Evolutionary conservation across 2,329 filamentous ascomycete species (phyloP).

Genomic region (Trichoderma pleuroti): DNA sequence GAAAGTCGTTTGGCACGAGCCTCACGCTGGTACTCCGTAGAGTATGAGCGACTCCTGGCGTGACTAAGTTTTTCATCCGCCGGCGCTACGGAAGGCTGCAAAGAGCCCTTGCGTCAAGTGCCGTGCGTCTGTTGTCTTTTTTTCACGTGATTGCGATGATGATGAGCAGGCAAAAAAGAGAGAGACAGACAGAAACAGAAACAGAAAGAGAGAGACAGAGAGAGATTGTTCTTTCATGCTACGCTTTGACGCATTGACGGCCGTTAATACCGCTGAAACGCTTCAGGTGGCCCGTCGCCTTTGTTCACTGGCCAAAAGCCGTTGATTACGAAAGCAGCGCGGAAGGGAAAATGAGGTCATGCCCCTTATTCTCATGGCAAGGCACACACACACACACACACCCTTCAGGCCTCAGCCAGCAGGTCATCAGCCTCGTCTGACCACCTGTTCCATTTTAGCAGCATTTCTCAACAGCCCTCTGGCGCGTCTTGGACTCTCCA

Average conservation of each 20-base stretch:
- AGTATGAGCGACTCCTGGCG: not conserved
- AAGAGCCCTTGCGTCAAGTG: not conserved
- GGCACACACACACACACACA: slow-evolving; percentile 13
- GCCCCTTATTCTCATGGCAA: slow-evolving; percentile 13
- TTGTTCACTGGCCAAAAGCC: not conserved
- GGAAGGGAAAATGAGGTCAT: slow-evolving; percentile 16
- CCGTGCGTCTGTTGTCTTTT: not conserved
- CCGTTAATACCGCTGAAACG: not conserved
- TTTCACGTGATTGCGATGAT: not conserved
- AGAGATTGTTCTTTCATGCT: not conserved
- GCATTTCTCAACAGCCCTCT: not conserved
- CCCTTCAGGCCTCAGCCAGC: slow-evolving; percentile 13
- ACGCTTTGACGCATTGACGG: slow-evolving; percentile 6
- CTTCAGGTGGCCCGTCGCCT: not conserved
- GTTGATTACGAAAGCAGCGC: slow-evolving; percentile 13
- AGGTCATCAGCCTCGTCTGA: slow-evolving; percentile 20
- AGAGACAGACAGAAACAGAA: not conserved
- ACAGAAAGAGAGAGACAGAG: not conserved
- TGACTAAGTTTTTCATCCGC: not conserved
- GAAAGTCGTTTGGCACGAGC: not conserved
- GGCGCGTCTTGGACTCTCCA: not conserved
- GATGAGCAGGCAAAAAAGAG: not conserved
- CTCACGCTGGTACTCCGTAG: not conserved
- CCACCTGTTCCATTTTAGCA: slow-evolving; percentile 12
- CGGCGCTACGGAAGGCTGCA: not conserved